These are phyloP conservation scores for Amanita molliuscula DNA, from an alignment of 768 basidiomycete species.

Conservation along the genomic window DNA sequence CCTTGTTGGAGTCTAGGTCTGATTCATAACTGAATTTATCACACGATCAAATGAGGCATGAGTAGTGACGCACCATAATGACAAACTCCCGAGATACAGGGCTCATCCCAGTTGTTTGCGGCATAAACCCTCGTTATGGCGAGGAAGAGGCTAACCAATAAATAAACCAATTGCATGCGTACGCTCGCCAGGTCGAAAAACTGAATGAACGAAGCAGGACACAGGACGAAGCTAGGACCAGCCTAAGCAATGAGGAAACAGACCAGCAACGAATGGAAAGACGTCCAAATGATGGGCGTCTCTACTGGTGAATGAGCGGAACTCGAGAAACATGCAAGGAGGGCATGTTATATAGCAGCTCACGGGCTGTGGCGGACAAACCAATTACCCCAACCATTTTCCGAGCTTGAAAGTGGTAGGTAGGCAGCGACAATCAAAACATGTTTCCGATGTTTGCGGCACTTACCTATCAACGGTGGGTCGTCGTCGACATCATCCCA, in stretches of 20 bases:
- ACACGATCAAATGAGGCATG: neutral
- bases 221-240: neutral
- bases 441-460: neutral
- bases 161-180: neutral
- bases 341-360: too few relatives aligned
- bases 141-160: neutral
- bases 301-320: neutral
- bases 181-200: neutral
- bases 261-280: neutral
- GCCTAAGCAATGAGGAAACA: neutral
- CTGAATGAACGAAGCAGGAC: neutral
- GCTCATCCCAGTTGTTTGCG: constrained; percentile 11
- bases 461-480: neutral
- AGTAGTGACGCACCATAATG: constrained; percentile 9
- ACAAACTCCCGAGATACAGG: constrained; percentile 10
- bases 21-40: neutral
- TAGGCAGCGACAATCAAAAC: neutral
- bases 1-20: neutral
- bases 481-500: neutral
- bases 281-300: neutral
- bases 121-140: neutral
- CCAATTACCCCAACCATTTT: too few relatives aligned
- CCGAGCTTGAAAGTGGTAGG: too few relatives aligned
- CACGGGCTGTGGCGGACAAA: too few relatives aligned
- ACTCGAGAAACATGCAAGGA: neutral